Conservation (phyloP, 2,329 filamentous ascomycete genomes). For the Westerdykella aurantiaca region DNA sequence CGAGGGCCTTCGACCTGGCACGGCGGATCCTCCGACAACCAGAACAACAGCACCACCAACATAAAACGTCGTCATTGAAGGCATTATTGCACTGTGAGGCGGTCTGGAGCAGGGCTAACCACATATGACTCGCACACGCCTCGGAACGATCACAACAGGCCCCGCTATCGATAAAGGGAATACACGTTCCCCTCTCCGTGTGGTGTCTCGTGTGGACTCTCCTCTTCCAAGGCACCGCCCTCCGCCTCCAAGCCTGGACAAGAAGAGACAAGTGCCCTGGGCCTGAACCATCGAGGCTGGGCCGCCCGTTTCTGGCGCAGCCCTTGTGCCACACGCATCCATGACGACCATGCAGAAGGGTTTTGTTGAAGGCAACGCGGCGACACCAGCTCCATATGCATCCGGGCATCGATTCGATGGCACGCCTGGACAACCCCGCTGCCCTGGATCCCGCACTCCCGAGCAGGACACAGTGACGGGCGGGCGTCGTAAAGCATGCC, state of each 20-base stretch:
- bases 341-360: slow-evolving; percentile 20
- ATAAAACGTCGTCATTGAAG: not conserved
- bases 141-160: not conserved
- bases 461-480: slow-evolving; percentile 12
- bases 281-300: too few species aligned
- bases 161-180: slow-evolving; percentile 9
- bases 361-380: slow-evolving; percentile 11
- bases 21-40: too few species aligned
- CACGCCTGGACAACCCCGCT: slow-evolving; percentile 20
- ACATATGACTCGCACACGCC: slow-evolving; percentile 10
- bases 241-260: too few species aligned
- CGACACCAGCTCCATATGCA: slow-evolving; percentile 9
- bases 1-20: too few species aligned
- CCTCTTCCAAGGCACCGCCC: slow-evolving; percentile 6
- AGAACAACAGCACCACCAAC: too few species aligned
- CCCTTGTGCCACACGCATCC: slow-evolving; percentile 12
- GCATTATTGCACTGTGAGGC: slow-evolving; percentile 2
- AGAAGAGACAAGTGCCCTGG: too few species aligned
- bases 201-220: too few species aligned
- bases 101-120: slow-evolving; percentile 2
- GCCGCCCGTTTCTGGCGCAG: too few species aligned
- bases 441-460: slow-evolving; percentile 33
- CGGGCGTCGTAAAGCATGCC: slow-evolving; percentile 11
- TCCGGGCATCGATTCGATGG: slow-evolving; percentile 24
- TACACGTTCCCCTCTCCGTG: slow-evolving; percentile 1